Evolutionary conservation across 257 asterid species (phyloP).

Genomic region (Solanum boliviense): DNA sequence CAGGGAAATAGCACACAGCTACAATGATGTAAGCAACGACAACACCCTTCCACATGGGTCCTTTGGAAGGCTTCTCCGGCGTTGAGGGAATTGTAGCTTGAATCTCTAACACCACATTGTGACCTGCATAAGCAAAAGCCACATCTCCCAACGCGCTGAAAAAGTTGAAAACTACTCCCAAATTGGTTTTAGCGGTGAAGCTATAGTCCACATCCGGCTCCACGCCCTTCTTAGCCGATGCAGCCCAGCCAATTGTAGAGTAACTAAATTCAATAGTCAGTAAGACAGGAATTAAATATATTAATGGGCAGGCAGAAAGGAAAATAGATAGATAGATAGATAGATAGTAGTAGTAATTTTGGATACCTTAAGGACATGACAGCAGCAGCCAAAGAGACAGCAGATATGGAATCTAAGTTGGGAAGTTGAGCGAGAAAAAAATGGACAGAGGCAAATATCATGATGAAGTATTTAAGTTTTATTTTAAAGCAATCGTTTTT

Average conservation of each 20-base stretch:
- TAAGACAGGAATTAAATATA: neutral
- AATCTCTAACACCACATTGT: conserved; percentile 84
- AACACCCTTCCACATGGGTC: conserved; percentile 91
- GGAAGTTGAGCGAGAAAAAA: conserved; percentile 17
- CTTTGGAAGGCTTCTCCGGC: conserved; percentile 83
- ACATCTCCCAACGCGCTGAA: conserved; percentile 74
- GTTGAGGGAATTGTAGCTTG: conserved; percentile 96
- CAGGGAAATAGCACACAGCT: conserved; percentile 87
- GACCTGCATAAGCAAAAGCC: conserved; percentile 96
- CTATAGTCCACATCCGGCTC: conserved; percentile 46
- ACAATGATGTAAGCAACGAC: conserved; percentile 82
- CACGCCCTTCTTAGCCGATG: conserved; percentile 33
- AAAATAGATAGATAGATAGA: neutral
- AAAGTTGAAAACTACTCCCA: conserved; percentile 64
- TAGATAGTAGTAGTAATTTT: neutral
- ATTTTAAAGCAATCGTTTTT: neutral
- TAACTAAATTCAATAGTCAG: conserved; percentile 13
- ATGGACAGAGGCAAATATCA: conserved; percentile 34
- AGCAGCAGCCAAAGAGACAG: neutral
- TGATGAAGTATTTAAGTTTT: conserved; percentile 6
- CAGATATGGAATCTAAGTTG: neutral
- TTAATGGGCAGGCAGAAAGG: neutral
- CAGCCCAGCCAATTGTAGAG: conserved; percentile 41
- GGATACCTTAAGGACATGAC: neutral
- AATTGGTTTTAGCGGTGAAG: conserved; percentile 26